A percentile compares a stretch with the other conserved stretches of the same genome.
Conservation (phyloP, 2,329 filamentous ascomycete genomes). For the Venturia nashicola region DNA sequence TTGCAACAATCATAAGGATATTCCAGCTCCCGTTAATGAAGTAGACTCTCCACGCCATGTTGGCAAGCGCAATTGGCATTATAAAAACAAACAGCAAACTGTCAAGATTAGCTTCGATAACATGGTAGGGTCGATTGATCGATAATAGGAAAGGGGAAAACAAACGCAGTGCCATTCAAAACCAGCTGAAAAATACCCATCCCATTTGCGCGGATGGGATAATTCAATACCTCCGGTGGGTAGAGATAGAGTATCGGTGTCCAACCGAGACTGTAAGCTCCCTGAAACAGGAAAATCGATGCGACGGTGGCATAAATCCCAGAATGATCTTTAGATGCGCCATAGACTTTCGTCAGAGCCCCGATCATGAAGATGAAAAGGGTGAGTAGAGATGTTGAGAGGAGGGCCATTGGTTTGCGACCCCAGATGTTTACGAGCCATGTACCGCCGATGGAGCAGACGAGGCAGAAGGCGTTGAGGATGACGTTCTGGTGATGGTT, state of each 20-base stretch:
- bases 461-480: slow-evolving; percentile 39
- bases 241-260: slow-evolving; percentile 38
- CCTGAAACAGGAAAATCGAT: slow-evolving; percentile 40
- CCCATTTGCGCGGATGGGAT: slow-evolving; percentile 37
- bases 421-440: slow-evolving; percentile 31
- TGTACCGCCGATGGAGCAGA: slow-evolving; percentile 31
- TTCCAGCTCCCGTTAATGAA: slow-evolving; percentile 6
- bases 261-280: slow-evolving; percentile 38
- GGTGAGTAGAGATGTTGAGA: slow-evolving; percentile 34
- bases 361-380: slow-evolving; percentile 40
- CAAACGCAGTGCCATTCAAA: slow-evolving; percentile 7
- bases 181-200: slow-evolving; percentile 18
- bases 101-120: background rate
- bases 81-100: slow-evolving; percentile 11
- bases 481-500: slow-evolving; percentile 30
- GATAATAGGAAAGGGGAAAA: background rate
- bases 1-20: background rate
- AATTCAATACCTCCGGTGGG: slow-evolving; percentile 38
- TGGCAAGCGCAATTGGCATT: slow-evolving; percentile 12
- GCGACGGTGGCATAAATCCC: slow-evolving; percentile 33
- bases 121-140: no score
- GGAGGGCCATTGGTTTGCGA: slow-evolving; percentile 31
- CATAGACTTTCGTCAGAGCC: slow-evolving; percentile 32
- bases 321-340: slow-evolving; percentile 13
- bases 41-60: slow-evolving; percentile 13